Percentiles rank a stretch among this genome's conserved stretches.
These are phyloP conservation scores for Ganoderma lingzhi DNA, from an alignment of 1,284 basidiomycete species.

Conservation along the genomic window DNA sequence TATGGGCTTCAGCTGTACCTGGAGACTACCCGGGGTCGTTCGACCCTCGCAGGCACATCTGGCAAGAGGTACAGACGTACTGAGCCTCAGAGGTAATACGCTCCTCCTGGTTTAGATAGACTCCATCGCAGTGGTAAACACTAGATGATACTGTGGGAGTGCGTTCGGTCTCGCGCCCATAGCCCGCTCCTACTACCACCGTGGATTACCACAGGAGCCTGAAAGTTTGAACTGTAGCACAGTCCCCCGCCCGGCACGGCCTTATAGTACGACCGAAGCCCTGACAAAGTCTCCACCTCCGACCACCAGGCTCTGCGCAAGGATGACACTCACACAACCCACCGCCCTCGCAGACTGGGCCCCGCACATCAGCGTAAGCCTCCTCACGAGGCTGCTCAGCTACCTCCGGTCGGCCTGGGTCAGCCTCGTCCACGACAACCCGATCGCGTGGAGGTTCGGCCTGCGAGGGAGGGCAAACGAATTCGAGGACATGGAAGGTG, in stretches of 20 bases:
- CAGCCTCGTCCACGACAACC: conserved; percentile 26
- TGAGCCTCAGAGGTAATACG: neutral
- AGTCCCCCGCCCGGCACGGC: neutral
- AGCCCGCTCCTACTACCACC: neutral
- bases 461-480: conserved; percentile 19
- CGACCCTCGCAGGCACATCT: neutral
- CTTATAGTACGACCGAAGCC: neutral
- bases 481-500: conserved; percentile 30
- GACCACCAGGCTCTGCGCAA: neutral
- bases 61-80: neutral
- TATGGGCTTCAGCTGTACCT: no score
- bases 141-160: neutral
- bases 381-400: conserved; percentile 23
- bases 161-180: neutral
- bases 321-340: neutral
- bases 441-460: conserved; percentile 21
- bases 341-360: conserved; percentile 28
- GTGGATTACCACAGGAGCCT: neutral
- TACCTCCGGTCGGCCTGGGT: conserved; percentile 18
- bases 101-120: no score
- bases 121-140: neutral
- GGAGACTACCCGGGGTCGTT: no score
- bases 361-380: conserved; percentile 19
- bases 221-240: neutral
- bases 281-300: neutral